A percentile compares a stretch with the other conserved stretches of the same genome.
Conservation (phyloP, 148 eudicot species). For the Vaccinium darrowii region DNA sequence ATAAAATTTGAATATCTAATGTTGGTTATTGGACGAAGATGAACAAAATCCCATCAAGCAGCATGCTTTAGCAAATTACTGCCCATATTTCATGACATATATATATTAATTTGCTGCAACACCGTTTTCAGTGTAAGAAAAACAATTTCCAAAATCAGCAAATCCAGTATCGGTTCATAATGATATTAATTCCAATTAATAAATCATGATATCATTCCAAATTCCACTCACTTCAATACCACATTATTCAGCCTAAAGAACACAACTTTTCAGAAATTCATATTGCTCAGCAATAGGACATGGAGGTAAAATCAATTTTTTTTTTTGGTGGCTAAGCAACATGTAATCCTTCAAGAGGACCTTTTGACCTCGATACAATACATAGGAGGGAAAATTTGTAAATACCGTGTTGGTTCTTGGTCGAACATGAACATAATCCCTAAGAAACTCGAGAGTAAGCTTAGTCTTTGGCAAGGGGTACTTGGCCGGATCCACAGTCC, state of each 20-base stretch:
- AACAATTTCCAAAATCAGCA: neutral
- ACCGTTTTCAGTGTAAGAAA: too few species aligned
- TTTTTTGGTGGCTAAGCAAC: too few species aligned
- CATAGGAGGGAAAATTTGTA: neutral
- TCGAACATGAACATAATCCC: slow-evolving; percentile 80
- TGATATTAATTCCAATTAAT: neutral
- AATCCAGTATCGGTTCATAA: neutral
- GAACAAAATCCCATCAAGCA: neutral
- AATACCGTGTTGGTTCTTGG: slow-evolving; percentile 74
- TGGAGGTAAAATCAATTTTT: neutral
- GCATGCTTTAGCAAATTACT: too few species aligned
- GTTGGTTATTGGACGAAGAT: neutral
- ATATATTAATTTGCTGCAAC: too few species aligned
- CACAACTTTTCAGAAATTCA: neutral
- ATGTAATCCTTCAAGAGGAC: too few species aligned
- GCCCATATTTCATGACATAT: too few species aligned
- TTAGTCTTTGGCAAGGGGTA: slow-evolving; percentile 83
- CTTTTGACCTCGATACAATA: too few species aligned
- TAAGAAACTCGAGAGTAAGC: slow-evolving; percentile 66
- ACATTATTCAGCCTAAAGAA: neutral
- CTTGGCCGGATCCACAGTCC: slow-evolving; percentile 62
- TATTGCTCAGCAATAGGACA: neutral
- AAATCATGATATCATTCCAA: neutral
- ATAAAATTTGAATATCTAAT: neutral
- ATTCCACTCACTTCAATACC: neutral